A percentile compares a stretch with the other conserved stretches of the same genome.
Conservation (phyloP, 805 yeast genomes). For the Pichia exigua region DNA sequence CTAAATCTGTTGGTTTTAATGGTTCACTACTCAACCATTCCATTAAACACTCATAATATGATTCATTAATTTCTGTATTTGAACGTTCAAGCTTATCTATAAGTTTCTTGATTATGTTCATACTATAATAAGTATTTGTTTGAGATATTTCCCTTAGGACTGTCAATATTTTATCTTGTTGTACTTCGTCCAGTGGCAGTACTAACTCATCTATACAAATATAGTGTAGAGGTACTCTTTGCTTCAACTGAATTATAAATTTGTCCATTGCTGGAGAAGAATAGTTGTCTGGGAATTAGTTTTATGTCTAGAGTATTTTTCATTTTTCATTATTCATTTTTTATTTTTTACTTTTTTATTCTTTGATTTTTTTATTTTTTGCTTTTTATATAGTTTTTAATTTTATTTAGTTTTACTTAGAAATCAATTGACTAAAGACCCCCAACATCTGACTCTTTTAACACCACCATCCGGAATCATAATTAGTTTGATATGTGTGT, state of each 20-base stretch:
- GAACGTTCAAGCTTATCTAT: conserved; percentile 29
- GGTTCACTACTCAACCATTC: conserved; percentile 30
- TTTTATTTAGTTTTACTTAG: not conserved
- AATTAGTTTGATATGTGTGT: conserved; percentile 67
- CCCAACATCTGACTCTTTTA: conserved; percentile 80
- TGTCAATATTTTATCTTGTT: conserved; percentile 16
- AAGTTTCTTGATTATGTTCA: conserved; percentile 36
- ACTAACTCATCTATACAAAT: not conserved
- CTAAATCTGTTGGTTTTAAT: conserved; percentile 32
- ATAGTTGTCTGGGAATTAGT: no score
- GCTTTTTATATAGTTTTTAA: not conserved
- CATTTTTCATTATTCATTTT: not conserved
- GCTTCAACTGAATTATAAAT: conserved; percentile 20
- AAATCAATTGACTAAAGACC: conserved; percentile 29
- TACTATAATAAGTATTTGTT: conserved; percentile 46
- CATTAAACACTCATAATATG: conserved; percentile 35
- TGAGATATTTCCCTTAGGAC: conserved; percentile 19
- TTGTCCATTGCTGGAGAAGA: conserved; percentile 14
- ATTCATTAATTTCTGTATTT: conserved; percentile 29
- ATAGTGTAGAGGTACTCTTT: conserved; percentile 23
- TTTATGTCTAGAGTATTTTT: not conserved
- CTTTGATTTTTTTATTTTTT: not conserved
- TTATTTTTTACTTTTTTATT: not conserved
- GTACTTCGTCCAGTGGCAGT: conserved; percentile 13
- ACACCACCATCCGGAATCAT: conserved; percentile 97